A percentile compares a stretch with the other conserved stretches of the same genome.
Evolutionary conservation across 2,329 filamentous ascomycete species (phyloP).

Genomic region (Alternaria arborescens): DNA sequence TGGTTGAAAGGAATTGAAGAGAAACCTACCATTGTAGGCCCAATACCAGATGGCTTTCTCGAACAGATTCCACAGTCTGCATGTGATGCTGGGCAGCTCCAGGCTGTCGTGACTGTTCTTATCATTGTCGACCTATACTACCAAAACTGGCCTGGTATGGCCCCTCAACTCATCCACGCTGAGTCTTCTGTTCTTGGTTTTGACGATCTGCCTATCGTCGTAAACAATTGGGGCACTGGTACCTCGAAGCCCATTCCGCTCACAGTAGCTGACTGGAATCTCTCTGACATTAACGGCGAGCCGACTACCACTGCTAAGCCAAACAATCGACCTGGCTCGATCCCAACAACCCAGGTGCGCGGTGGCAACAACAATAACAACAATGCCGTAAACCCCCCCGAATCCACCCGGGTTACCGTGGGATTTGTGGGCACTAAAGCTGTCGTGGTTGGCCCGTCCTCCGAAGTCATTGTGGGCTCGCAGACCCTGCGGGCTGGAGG

Average conservation of each 20-base stretch:
- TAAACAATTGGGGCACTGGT: constrained; percentile 17
- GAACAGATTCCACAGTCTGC: constrained; percentile 43
- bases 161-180: constrained; percentile 40
- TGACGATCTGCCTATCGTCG: constrained; percentile 22
- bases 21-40: constrained; percentile 36
- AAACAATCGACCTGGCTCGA: constrained; percentile 5
- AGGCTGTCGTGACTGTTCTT: constrained; percentile 54
- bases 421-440: constrained; percentile 39
- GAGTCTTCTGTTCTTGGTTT: constrained; percentile 43
- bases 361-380: constrained; percentile 6
- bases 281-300: constrained; percentile 10
- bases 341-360: constrained; percentile 13
- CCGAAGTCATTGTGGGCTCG: constrained; percentile 44
- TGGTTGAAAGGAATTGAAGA: constrained; percentile 41
- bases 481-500: constrained; percentile 49
- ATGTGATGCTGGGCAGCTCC: constrained; percentile 48
- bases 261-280: constrained; percentile 25
- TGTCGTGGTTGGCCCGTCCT: constrained; percentile 45
- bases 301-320: constrained; percentile 13
- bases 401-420: constrained; percentile 29
- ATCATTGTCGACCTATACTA: constrained; percentile 54
- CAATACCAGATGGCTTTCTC: constrained; percentile 50
- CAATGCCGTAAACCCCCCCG: constrained; percentile 11
- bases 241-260: constrained; percentile 18
- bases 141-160: constrained; percentile 20